Conservation (phyloP, 164 flowering plant species). For the Annona squamosa region DNA sequence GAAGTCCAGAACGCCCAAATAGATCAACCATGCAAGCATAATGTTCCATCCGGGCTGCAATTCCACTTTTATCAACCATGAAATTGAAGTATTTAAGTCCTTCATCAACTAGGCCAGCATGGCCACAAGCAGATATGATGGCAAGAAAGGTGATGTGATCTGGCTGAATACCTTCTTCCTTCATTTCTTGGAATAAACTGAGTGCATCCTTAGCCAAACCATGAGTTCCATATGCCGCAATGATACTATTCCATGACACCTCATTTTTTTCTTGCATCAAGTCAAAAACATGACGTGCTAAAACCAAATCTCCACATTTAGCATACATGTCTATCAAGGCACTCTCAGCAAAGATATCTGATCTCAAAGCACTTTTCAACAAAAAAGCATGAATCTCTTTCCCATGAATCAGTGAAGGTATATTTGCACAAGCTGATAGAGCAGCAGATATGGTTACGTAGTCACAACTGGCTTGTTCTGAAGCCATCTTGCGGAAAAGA, state of each 20-base stretch:
- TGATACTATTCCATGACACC: conserved; percentile 84
- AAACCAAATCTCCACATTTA: conserved; percentile 58
- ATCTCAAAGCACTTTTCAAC: conserved; percentile 31
- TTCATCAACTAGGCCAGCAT: conserved; percentile 62
- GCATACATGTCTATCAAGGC: conserved; percentile 76
- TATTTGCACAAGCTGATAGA: conserved; percentile 67
- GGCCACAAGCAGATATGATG: conserved; percentile 75
- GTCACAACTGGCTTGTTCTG: conserved; percentile 35
- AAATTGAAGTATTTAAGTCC: conserved; percentile 41
- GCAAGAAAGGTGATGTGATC: conserved; percentile 77
- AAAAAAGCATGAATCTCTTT: conserved; percentile 67
- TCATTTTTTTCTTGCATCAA: conserved; percentile 51
- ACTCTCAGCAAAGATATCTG: conserved; percentile 50
- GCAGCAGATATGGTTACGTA: conserved; percentile 67
- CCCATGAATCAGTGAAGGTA: conserved; percentile 58
- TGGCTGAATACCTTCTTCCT: conserved; percentile 45
- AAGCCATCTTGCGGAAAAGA: conserved; percentile 61
- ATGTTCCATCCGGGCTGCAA: conserved; percentile 67
- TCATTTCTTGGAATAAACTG: conserved; percentile 47
- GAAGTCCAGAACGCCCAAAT: conserved; percentile 65
- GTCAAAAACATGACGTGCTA: conserved; percentile 57
- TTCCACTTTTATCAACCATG: conserved; percentile 50
- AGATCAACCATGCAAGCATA: conserved; percentile 85
- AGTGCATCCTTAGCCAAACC: conserved; percentile 49
- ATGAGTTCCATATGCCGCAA: conserved; percentile 76